These are phyloP conservation scores for Seiridium unicorne DNA, from an alignment of 2,329 filamentous ascomycete genomes.

Conservation along the genomic window DNA sequence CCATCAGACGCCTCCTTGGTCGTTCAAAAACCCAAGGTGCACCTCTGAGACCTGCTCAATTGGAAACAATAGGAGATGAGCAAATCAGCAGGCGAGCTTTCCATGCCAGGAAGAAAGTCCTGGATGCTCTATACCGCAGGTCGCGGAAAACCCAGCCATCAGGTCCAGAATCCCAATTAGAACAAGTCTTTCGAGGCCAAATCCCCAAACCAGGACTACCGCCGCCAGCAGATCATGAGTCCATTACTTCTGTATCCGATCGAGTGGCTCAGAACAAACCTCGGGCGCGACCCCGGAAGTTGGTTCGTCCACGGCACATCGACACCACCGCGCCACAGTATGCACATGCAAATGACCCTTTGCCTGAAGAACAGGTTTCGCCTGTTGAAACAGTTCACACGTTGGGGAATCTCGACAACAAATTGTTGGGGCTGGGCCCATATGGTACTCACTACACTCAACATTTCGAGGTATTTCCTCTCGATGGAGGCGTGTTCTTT, in stretches of 20 bases:
- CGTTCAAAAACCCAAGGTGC: constrained; percentile 13
- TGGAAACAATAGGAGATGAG: constrained; percentile 46
- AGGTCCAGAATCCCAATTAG: constrained; percentile 30
- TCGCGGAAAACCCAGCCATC: constrained; percentile 26
- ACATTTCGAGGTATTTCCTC: constrained; percentile 61
- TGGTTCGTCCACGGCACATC: constrained; percentile 38
- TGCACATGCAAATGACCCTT: constrained; percentile 50
- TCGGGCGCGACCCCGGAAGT: constrained; percentile 37
- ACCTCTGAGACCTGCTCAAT: constrained; percentile 48
- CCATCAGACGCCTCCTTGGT: constrained; percentile 8
- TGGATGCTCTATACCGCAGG: constrained; percentile 54
- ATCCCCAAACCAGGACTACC: constrained; percentile 14
- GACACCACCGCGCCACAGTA: constrained; percentile 53
- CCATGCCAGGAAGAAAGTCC: constrained; percentile 46
- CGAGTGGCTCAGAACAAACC: constrained; percentile 1
- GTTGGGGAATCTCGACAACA: constrained; percentile 24
- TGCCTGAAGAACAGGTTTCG: constrained; percentile 30
- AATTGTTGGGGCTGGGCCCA: constrained; percentile 54
- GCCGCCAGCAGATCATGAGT: constrained; percentile 6
- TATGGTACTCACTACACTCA: constrained; percentile 61
- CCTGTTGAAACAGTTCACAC: constrained; percentile 16
- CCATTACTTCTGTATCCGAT: neutral
- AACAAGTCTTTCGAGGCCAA: constrained; percentile 28
- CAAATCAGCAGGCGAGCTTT: constrained; percentile 39
- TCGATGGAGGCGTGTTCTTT: constrained; percentile 56